A percentile compares a stretch with the other conserved stretches of the same genome.
Conservation (phyloP, 345 rosid species). For the Barbarea vulgaris region DNA sequence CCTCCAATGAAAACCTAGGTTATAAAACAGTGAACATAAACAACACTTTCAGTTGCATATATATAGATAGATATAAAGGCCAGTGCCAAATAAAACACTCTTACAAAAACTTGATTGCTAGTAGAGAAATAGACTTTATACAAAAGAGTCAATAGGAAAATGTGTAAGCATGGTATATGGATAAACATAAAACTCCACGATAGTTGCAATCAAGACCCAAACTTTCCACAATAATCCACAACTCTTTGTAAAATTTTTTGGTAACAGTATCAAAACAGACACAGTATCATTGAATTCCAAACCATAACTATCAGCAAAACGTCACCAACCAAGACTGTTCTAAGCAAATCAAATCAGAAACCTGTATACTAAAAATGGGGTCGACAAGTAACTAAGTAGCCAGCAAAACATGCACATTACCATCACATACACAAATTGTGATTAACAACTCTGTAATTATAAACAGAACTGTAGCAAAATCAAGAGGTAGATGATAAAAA, state of each 20-base stretch:
- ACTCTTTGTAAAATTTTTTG: neutral
- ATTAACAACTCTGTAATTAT: neutral
- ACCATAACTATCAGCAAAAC: neutral
- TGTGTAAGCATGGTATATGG: conserved; percentile 12
- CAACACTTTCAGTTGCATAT: neutral
- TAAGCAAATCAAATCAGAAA: neutral
- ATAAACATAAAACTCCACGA: neutral
- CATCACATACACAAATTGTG: neutral
- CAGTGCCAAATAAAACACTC: neutral
- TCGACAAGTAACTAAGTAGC: neutral
- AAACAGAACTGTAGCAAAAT: neutral
- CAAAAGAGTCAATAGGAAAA: neutral
- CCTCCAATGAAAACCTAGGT: conserved; percentile 83
- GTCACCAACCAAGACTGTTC: neutral
- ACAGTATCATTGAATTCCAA: neutral
- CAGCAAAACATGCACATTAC: neutral
- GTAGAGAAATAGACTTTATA: neutral
- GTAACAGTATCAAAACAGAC: neutral
- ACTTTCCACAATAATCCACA: neutral
- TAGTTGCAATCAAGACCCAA: conserved; percentile 2
- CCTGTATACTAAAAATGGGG: neutral
- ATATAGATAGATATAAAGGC: neutral
- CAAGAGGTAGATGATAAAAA: neutral
- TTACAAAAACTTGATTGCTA: conserved; percentile 1
- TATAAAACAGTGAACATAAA: neutral